These are phyloP conservation scores for Tolypocladium tundrense DNA, from an alignment of 2,329 filamentous ascomycete genomes.

Conservation along the genomic window DNA sequence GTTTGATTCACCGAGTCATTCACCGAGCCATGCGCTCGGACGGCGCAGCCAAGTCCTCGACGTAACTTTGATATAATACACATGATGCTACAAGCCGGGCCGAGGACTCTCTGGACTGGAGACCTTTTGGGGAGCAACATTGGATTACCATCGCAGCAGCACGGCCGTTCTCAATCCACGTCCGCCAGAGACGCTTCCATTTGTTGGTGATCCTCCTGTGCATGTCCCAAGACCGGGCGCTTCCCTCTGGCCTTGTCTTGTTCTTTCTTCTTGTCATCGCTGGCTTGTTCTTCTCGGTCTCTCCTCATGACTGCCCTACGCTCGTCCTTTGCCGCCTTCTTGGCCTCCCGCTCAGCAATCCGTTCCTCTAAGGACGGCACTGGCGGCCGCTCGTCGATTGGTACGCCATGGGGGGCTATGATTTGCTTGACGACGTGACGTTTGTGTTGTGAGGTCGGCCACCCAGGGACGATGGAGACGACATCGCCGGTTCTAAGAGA, in stretches of 20 bases:
- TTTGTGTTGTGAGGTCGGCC: slow-evolving; percentile 55
- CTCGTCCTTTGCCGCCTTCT: slow-evolving; percentile 47
- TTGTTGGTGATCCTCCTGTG: neutral
- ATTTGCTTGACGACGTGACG: slow-evolving; percentile 67
- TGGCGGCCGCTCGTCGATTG: slow-evolving; percentile 53
- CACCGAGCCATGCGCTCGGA: neutral
- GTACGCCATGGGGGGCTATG: slow-evolving; percentile 55
- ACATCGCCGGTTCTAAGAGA: slow-evolving; percentile 67
- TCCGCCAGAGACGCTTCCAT: neutral
- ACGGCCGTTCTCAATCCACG: neutral
- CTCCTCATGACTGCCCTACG: slow-evolving; percentile 29
- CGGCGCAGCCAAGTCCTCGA: neutral
- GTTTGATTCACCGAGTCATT: neutral
- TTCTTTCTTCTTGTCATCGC: neutral
- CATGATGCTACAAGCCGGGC: neutral
- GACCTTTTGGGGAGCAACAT: neutral
- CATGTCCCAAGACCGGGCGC: neutral
- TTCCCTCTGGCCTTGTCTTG: slow-evolving; percentile 2
- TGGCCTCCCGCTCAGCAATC: slow-evolving; percentile 40
- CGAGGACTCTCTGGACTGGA: neutral
- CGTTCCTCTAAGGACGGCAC: slow-evolving; percentile 56
- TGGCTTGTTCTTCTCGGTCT: slow-evolving; percentile 7
- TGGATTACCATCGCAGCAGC: neutral
- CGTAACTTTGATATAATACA: neutral
- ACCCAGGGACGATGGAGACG: slow-evolving; percentile 57